Evolutionary conservation across 2,329 filamentous ascomycete genomes (phyloP).

Genomic region (Ophiosphaerella narmari): DNA sequence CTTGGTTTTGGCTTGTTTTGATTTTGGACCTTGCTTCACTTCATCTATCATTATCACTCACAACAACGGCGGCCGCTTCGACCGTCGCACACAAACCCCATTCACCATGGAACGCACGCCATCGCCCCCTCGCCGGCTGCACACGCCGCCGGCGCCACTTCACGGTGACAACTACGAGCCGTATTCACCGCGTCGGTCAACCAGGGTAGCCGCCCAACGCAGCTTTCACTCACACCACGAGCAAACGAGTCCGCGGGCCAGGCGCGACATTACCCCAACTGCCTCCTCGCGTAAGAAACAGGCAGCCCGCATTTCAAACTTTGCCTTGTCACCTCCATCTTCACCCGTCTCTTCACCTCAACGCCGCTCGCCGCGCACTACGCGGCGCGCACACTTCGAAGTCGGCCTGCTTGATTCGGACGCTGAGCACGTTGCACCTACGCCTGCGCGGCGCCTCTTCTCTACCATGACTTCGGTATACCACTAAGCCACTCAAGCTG

Average conservation of each 20-base stretch:
- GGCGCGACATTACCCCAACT: slow-evolving; percentile 38
- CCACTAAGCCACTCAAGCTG: slow-evolving; percentile 12
- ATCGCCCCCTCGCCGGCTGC: slow-evolving; percentile 62
- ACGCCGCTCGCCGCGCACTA: slow-evolving; percentile 35
- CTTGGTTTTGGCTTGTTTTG: slow-evolving; percentile 30
- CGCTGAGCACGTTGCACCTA: slow-evolving; percentile 33
- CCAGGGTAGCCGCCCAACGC: slow-evolving; percentile 65
- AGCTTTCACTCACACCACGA: slow-evolving; percentile 33
- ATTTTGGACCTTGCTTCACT: slow-evolving; percentile 24
- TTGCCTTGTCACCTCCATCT: slow-evolving; percentile 51
- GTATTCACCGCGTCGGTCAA: slow-evolving; percentile 69
- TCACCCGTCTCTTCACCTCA: slow-evolving; percentile 46
- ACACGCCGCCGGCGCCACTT: slow-evolving; percentile 71
- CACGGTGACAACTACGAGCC: slow-evolving; percentile 75
- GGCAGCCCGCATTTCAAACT: slow-evolving; percentile 50
- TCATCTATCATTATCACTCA: slow-evolving; percentile 11
- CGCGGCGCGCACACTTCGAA: slow-evolving; percentile 33
- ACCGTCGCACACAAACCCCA: background rate
- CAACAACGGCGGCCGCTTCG: background rate
- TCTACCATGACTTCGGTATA: slow-evolving; percentile 34
- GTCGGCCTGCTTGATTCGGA: slow-evolving; percentile 32
- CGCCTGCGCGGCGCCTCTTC: slow-evolving; percentile 31
- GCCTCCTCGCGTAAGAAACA: slow-evolving; percentile 27
- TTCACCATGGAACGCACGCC: slow-evolving; percentile 59
- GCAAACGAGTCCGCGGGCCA: slow-evolving; percentile 27